Base-by-base conservation (phyloP, 2,329 filamentous ascomycete genomes). In the Ophiostoma australiae region DNA sequence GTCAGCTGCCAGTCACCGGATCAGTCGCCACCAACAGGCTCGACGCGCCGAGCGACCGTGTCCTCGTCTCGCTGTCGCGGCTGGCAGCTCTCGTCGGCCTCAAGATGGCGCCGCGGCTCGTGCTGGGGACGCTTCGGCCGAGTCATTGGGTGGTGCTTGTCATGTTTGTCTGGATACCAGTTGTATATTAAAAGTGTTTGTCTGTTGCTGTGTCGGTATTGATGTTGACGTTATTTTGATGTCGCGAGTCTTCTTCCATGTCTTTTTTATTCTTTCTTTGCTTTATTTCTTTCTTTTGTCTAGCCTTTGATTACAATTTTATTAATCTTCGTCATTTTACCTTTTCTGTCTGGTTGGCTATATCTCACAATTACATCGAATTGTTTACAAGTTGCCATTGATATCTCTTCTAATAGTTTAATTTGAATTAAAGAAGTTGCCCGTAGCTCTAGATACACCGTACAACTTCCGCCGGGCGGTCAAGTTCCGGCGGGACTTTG, bases 81-180 rank as follows among this genome's bases (percentile, higher is more conserved):
- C 11, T 23, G 23, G 4, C 23, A 5, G n/a, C 52, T 27, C n/a
- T 27, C 52, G 17, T 58, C 52, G 23, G 52, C 23, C n/a, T 58
- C n/a, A n/a, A 58, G 4, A 11, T 23, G n/a, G 4, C 27, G 23
- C 52, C 52, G 10, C 52, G 13, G 52, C 52, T 58, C 6, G 33
- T 17, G 67, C 31, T 11, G 37, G 23, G 23, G 17, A 52, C 17
- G 31, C 31, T 65, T 33, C 48, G 61, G 23, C 20, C n/a, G 44
- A 39, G 63, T n/a, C 44, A 61, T 35, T 52, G 58, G 37, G 35
- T 69, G 37, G 37, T 72, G 44, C 41, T 71, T 44, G 35, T 67
- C n/a, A n/a, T 68, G 23, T 23, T 68, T n/a, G 63, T 72, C 52
- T 72, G 65, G 72, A 69, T 72, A 70, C 72, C 69, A 35, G 69